Evolutionary conservation across 2,329 filamentous ascomycete species (phyloP), one percentile per base, ranked within the genome.

Genomic region (Trichophyton equinum): DNA sequence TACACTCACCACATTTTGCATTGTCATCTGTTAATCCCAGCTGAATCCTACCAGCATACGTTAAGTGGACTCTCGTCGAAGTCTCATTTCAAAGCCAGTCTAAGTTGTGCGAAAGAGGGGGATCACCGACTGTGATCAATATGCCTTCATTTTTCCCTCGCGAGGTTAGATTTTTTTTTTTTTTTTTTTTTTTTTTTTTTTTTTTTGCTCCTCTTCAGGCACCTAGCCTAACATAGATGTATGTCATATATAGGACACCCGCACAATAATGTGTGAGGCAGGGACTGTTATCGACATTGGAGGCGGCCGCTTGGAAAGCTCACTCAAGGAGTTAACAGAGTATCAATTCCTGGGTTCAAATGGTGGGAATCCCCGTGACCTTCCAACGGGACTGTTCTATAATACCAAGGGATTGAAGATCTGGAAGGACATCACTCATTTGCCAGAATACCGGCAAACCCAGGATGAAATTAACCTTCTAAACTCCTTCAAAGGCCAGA

Each of bases 221-320:
- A 44, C n/a, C 40, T 4, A 47, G n/a, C 11, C 44, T 47, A 25
- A 47, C 18, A 47, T 18, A 25, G 6, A 5, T 22, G 20, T 47
- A 25, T 11, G 20, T 22, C 20, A 20, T 47, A 47, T 47, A 20
- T 47, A 47, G 44, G 44, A 47, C 8, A 47, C 49, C 22, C 49
- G 27, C 49, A 30, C 13, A 5, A 13, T 53, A 11, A 33, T 33
- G 13, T 53, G 22, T 33, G 11, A 13, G 11, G 11, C 27, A 42
- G 70, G 58, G 33, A 53, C 58, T 3, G 58, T 60, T n/a, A 51
- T 60, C 15, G 58, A 60, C 30, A 60, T 60, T 33, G 58, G 58
- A 38, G 58, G 58, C 11, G 30, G 58, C 18, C 44, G 46, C 8
- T 27, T 38, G 13, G 33, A 38, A 33, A 6, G 8, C 13, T 55